Evolutionary conservation across 129 eudicot genomes (phyloP).

Genomic region (Oenanthe sinensis): DNA sequence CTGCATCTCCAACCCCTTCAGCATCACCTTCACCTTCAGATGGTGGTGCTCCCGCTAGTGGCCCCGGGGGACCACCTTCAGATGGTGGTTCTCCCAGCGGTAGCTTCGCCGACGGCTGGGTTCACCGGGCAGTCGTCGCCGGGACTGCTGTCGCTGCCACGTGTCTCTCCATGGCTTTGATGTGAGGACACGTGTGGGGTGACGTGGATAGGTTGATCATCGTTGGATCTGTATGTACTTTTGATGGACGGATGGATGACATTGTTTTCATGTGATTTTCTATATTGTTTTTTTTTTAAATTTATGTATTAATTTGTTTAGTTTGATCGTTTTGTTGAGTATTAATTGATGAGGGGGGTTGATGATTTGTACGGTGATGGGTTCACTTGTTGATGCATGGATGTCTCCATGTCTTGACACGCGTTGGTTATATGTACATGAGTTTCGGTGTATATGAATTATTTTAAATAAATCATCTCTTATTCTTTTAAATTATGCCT

Average conservation of each 20-base stretch:
- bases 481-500: neutral
- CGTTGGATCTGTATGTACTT: neutral
- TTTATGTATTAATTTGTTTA: neutral
- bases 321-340: neutral
- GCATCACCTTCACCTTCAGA: slow-evolving; percentile 9
- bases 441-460: slow-evolving; percentile 12
- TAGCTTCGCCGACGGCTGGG: slow-evolving; percentile 34
- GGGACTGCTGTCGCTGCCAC: slow-evolving; percentile 46
- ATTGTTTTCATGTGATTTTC: neutral
- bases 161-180: slow-evolving; percentile 34
- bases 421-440: slow-evolving; percentile 5
- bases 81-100: slow-evolving; percentile 31
- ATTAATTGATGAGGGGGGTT: neutral
- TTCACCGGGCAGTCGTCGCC: slow-evolving; percentile 28
- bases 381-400: neutral
- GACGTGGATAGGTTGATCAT: neutral
- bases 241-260: slow-evolving; percentile 7
- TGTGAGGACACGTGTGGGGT: slow-evolving; percentile 20
- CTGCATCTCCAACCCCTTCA: slow-evolving; percentile 18
- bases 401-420: neutral
- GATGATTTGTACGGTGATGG: slow-evolving; percentile 2
- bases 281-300: neutral
- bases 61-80: slow-evolving; percentile 11
- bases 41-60: slow-evolving; percentile 18
- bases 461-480: slow-evolving; percentile 3